phyloP scores from a whole-genome alignment of 176 grass and related monocot genomes.

The Ensete glaucum region DNA sequence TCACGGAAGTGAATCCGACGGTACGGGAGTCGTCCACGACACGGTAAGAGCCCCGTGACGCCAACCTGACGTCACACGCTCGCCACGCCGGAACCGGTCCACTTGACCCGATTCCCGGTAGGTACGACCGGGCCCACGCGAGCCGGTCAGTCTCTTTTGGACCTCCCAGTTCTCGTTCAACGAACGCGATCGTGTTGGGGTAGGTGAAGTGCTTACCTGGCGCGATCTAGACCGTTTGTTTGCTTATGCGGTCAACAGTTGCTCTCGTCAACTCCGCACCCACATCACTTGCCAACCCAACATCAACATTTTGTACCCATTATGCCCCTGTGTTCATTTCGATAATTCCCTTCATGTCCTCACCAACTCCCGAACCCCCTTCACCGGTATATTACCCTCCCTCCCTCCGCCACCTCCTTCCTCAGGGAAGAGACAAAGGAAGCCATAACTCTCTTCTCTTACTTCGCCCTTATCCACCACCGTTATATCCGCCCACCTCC shows the following conservation, averaged over 20 bases:
- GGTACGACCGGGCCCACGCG: no score
- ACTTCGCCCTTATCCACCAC: no score
- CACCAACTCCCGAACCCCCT: not conserved
- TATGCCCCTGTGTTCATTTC: not conserved
- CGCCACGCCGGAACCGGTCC: no score
- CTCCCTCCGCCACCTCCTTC: not conserved
- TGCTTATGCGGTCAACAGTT: not conserved
- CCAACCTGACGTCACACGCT: no score
- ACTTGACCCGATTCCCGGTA: no score
- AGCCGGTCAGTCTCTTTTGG: no score
- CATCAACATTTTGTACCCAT: not conserved
- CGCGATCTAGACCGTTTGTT: not conserved
- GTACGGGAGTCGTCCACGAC: no score
- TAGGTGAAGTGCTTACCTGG: not conserved
- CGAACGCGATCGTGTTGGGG: not conserved
- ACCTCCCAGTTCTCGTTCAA: no score
- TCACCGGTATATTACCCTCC: not conserved
- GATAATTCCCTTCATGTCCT: constrained; percentile 1
- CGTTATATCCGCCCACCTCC: no score
- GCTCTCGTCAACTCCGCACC: not conserved
- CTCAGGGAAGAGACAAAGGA: not conserved
- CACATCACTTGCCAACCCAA: not conserved
- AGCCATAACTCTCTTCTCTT: not conserved
- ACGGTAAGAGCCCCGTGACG: no score
- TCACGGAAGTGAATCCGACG: no score